Conservation (phyloP, 305 asterid genomes). For the Ilex paraguariensis region DNA sequence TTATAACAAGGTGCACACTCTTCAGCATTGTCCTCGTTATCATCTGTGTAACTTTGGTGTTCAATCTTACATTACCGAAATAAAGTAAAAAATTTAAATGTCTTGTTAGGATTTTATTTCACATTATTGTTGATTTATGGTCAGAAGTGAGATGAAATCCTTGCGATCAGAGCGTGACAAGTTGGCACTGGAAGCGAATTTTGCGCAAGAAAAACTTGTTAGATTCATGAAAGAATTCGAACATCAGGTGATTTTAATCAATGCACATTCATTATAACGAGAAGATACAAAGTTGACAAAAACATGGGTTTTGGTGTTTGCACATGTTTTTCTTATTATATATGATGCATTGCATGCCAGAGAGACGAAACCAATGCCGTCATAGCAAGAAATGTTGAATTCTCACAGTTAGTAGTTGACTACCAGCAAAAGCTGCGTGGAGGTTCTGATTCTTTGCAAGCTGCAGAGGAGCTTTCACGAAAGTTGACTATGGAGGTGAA, state of each 20-base stretch:
- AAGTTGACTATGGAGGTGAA: slow-evolving; percentile 78
- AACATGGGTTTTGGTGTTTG: no score
- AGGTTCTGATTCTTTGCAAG: slow-evolving; percentile 60
- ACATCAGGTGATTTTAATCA: slow-evolving; percentile 53
- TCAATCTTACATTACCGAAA: no score
- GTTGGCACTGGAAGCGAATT: slow-evolving; percentile 63
- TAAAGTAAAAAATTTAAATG: no score
- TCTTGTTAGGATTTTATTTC: not conserved
- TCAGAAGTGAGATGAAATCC: slow-evolving; percentile 59
- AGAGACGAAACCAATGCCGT: slow-evolving; percentile 71
- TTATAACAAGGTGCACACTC: no score
- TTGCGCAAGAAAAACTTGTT: slow-evolving; percentile 68
- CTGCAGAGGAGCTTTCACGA: slow-evolving; percentile 62
- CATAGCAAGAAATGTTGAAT: slow-evolving; percentile 75
- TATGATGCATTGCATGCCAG: slow-evolving; percentile 30
- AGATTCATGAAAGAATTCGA: slow-evolving; percentile 88
- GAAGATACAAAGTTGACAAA: no score
- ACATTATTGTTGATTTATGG: not conserved
- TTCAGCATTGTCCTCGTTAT: no score
- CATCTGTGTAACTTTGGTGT: no score
- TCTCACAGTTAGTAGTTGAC: slow-evolving; percentile 75
- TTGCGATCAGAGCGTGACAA: slow-evolving; percentile 77
- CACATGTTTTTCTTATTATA: slow-evolving; percentile 6
- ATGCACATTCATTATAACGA: no score
- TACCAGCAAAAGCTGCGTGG: slow-evolving; percentile 84